phyloP scores from a whole-genome alignment of 2,329 filamentous ascomycete genomes.

The Hymenoscyphus scutula region DNA sequence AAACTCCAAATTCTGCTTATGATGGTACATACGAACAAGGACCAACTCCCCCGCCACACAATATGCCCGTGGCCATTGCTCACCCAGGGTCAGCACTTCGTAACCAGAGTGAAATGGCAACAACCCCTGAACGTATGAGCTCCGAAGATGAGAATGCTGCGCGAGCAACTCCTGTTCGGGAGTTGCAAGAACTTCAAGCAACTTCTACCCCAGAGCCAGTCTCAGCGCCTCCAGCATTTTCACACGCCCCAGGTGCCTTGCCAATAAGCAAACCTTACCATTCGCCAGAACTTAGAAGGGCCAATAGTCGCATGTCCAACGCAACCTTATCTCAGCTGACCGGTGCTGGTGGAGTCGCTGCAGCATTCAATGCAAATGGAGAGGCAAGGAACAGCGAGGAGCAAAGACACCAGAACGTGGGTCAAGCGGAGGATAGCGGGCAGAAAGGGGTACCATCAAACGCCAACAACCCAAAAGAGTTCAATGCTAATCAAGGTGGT shows the following conservation, averaged over 20 bases:
- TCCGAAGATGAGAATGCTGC: slow-evolving; percentile 54
- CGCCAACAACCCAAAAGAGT: slow-evolving; percentile 35
- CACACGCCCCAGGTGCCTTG: slow-evolving; percentile 68
- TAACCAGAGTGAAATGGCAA: slow-evolving; percentile 45
- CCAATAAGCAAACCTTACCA: slow-evolving; percentile 70
- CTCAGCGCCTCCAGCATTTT: slow-evolving; percentile 72
- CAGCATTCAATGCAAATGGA: slow-evolving; percentile 41
- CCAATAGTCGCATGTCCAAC: slow-evolving; percentile 79
- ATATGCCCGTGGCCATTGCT: slow-evolving; percentile 14
- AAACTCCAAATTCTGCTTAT: slow-evolving; percentile 21
- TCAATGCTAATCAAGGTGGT: slow-evolving; percentile 36
- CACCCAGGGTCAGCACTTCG: slow-evolving; percentile 36
- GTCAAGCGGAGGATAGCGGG: slow-evolving; percentile 35
- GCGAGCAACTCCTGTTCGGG: slow-evolving; percentile 44
- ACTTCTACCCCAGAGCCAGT: slow-evolving; percentile 69
- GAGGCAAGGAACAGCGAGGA: slow-evolving; percentile 25
- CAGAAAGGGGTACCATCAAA: slow-evolving; percentile 42
- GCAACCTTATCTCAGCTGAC: slow-evolving; percentile 79
- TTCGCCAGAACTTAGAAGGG: slow-evolving; percentile 73
- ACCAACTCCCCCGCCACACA: slow-evolving; percentile 32
- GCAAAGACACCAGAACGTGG: slow-evolving; percentile 25
- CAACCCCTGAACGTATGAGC: slow-evolving; percentile 52
- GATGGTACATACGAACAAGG: slow-evolving; percentile 30
- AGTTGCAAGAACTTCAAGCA: slow-evolving; percentile 56
- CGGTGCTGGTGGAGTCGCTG: slow-evolving; percentile 57